Conservation (phyloP, 345 rosid genomes). For the Raphanus sativus region DNA sequence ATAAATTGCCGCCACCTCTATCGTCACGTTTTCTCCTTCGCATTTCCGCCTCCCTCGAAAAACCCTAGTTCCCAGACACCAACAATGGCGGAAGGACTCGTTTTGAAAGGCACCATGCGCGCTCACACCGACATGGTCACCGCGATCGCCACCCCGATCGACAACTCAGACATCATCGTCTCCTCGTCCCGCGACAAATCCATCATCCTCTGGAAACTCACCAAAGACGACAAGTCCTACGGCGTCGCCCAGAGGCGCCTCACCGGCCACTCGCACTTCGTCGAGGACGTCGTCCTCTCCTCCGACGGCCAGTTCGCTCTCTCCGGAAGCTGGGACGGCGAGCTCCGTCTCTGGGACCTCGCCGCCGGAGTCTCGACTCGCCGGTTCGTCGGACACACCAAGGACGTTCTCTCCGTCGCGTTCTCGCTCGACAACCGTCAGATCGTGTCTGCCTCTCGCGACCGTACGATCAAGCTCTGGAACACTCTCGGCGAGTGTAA, state of each 20-base stretch:
- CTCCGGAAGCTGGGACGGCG: conserved; percentile 97
- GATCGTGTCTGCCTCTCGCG: conserved; percentile 96
- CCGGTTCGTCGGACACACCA: conserved; percentile 91
- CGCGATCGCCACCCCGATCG: conserved; percentile 90
- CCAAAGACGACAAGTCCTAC: conserved; percentile 80
- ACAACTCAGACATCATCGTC: conserved; percentile 90
- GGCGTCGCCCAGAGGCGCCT: conserved; percentile 89
- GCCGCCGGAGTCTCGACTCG: conserved; percentile 67
- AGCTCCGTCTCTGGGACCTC: conserved; percentile 98
- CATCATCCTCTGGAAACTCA: conserved; percentile 82
- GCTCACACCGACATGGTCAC: conserved; percentile 97
- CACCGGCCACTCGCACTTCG: conserved; percentile 94
- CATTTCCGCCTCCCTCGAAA: conserved; percentile 23
- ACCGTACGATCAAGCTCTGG: conserved; percentile 90
- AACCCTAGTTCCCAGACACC: conserved; percentile 29
- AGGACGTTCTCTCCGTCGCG: conserved; percentile 92
- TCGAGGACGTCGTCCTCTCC: conserved; percentile 92
- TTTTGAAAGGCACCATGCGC: conserved; percentile 85
- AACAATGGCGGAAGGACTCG: conserved; percentile 67
- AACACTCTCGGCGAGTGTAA: conserved; percentile 97
- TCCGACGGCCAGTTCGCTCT: conserved; percentile 96
- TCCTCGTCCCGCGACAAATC: conserved; percentile 96
- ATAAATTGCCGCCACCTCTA: conserved; percentile 17
- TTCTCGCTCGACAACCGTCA: conserved; percentile 96
- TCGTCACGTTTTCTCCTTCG: conserved; percentile 22